Evolutionary conservation across 768 basidiomycete genomes (phyloP).

Genomic region (Agrocybe chaxingu): DNA sequence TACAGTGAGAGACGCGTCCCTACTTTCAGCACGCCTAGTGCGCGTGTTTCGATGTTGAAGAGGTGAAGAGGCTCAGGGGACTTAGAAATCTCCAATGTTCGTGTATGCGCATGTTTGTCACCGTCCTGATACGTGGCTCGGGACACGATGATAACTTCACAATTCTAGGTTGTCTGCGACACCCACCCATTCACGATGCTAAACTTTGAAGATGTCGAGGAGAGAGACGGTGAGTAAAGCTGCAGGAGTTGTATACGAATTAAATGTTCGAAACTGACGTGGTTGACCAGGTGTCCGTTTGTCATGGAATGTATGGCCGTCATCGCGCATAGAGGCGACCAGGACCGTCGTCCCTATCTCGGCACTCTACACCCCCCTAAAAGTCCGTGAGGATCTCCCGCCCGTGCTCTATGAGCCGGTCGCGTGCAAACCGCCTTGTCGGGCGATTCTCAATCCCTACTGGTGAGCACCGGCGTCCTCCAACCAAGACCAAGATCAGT

Average conservation of each 20-base stretch:
- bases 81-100: constrained; percentile 6
- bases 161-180: constrained; percentile 36
- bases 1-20: too few species aligned
- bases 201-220: constrained; percentile 96
- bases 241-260: background rate
- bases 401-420: constrained; percentile 98
- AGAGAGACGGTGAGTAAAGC: constrained; percentile 78
- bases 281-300: constrained; percentile 73
- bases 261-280: background rate
- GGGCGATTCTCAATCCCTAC: constrained; percentile 96
- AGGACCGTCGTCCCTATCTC: constrained; percentile 97
- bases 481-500: background rate
- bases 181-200: constrained; percentile 47
- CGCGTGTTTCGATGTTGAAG: too few species aligned
- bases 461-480: constrained; percentile 55
- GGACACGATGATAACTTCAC: constrained; percentile 10
- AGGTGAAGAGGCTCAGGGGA: too few species aligned
- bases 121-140: constrained; percentile 30
- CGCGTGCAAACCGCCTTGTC: constrained; percentile 96
- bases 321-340: constrained; percentile 96
- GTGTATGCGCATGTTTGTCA: constrained; percentile 22
- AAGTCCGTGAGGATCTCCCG: constrained; percentile 89
- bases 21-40: too few species aligned
- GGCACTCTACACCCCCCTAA: constrained; percentile 95
- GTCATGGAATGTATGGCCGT: constrained; percentile 99